Base-by-base conservation (phyloP, 371 early-diverging fungal genomes). In the Umbelopsis sp. region DNA sequence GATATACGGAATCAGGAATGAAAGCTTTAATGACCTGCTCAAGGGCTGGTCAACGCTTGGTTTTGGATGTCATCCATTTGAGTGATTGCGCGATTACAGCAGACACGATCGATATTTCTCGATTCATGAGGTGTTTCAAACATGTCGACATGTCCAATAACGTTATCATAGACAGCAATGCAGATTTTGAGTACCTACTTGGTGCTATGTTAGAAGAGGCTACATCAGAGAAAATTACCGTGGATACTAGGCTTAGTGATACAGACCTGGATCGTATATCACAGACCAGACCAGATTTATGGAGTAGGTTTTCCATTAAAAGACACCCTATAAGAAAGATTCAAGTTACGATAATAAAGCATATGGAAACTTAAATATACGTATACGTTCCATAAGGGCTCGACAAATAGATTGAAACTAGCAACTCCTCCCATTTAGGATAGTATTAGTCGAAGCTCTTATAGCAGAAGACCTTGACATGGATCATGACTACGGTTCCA, bases 281-380 rank as follows among this genome's bases (percentile, higher is more conserved):
- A 18, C 35, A 57, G n/a, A 57, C 57, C 14, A 24, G 57, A 18
- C 57, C 57, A 6, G 57, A 57, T 57, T 18, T 57, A 12, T 57
- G 57, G 29, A 57, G 57, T n/a, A 5, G 29, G 18, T 35, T 57
- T 12, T 4, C 9, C 6, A 18, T 57, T 37, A 9, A 57, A 3
- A 57, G 57, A 35, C 57, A 57, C 35, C 16, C 57, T 3, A 35
- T 57, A 35, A 29, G 57, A 5, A 57, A 18, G 18, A 4, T 35
- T 1, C 29, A 35, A n/a, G 16, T 57, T 35, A 57, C 57, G 18
- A 29, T 29, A 18, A 18, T 57, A 29, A 25, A 35, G 18, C 18
- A 7, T 18, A 18, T 16, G 41, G 12, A 41, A 5, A 41, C 12
- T 7, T 41, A 48, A 48, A 48, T 12, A 16, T 1, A 5, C 48